phyloP scores from a whole-genome alignment of 192 early-diverging fungal genomes.

The Oehlia diaphana region DNA sequence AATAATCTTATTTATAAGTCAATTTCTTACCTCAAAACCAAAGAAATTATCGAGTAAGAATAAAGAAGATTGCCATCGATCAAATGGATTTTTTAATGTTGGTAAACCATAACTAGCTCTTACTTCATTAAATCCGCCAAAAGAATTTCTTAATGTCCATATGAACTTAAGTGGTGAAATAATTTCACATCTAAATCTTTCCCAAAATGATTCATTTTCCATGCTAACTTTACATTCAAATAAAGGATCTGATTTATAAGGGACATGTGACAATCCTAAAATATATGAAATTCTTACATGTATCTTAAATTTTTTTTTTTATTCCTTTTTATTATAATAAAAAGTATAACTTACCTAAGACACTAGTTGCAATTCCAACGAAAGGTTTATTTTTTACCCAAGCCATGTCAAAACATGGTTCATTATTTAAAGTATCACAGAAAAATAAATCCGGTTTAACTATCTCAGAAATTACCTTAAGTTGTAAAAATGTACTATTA shows the following conservation, averaged over 20 bases:
- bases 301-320: no score
- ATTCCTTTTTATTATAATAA: no score
- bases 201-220: constrained; percentile 11
- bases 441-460: background rate
- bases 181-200: background rate
- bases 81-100: background rate
- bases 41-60: background rate
- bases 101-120: background rate
- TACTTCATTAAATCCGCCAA: background rate
- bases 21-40: background rate
- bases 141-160: no score
- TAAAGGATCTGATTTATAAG: constrained; percentile 6
- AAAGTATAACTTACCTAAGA: background rate
- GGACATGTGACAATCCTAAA: background rate
- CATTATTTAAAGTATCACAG: background rate
- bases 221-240: constrained; percentile 1
- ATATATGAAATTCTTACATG: no score
- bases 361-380: background rate
- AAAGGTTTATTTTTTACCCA: background rate
- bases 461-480: background rate
- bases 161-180: background rate
- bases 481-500: background rate
- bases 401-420: constrained; percentile 1
- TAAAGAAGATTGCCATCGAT: background rate
- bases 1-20: no score